A percentile compares a stretch with the other conserved stretches of the same genome.
Conservation (phyloP, 2,329 filamentous ascomycete species). For the Knoxdaviesia capensis region DNA sequence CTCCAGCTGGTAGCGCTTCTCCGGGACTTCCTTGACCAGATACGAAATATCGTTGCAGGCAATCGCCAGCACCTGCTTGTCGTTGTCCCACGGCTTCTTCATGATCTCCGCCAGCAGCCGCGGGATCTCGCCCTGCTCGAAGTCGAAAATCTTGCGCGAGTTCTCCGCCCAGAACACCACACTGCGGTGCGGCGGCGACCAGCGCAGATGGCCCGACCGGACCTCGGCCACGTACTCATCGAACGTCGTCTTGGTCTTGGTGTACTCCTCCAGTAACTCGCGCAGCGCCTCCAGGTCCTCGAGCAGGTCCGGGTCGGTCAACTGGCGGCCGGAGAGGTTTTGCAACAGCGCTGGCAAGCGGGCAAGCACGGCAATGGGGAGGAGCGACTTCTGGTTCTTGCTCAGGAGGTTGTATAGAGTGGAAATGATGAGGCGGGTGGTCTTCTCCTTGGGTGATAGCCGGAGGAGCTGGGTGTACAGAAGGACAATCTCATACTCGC, state of each 20-base stretch:
- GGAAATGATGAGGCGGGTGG: conserved; percentile 73
- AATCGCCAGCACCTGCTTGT: conserved; percentile 78
- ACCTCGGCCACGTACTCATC: conserved; percentile 84
- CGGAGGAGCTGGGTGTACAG: conserved; percentile 85
- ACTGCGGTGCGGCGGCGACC: conserved; percentile 81
- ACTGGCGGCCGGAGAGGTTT: conserved; percentile 40
- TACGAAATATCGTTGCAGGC: conserved; percentile 84
- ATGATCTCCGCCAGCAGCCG: conserved; percentile 75
- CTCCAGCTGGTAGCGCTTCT: conserved; percentile 62
- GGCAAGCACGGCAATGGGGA: conserved; percentile 72
- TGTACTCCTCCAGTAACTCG: conserved; percentile 45
- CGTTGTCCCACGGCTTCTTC: conserved; percentile 50
- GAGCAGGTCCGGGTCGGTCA: conserved; percentile 42
- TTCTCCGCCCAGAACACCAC: conserved; percentile 84
- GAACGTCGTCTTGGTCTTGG: conserved; percentile 54
- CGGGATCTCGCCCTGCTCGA: conserved; percentile 58
- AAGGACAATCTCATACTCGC: conserved; percentile 80
- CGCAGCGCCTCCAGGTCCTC: conserved; percentile 41
- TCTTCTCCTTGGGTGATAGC: conserved; percentile 94
- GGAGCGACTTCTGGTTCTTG: conserved; percentile 47
- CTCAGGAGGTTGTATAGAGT: conserved; percentile 73
- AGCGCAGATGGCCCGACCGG: conserved; percentile 68
- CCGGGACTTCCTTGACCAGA: conserved; percentile 74
- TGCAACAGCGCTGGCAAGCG: conserved; percentile 52
- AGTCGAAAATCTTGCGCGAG: conserved; percentile 66